Evolutionary conservation across 208 protist genomes (phyloP).

Genomic region (Trypanosoma cruzi): DNA sequence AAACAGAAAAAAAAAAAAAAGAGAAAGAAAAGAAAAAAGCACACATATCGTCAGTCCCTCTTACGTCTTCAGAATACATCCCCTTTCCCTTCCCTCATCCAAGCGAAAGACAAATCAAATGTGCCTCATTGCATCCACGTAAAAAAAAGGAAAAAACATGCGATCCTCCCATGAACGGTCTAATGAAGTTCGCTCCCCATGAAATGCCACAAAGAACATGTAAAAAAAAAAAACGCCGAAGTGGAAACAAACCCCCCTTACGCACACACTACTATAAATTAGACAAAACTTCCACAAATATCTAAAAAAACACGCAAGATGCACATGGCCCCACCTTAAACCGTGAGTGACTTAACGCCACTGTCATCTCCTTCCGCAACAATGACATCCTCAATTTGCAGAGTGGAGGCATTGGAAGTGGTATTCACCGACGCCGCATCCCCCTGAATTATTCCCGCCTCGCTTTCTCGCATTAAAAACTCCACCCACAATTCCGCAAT

Average conservation of each 20-base stretch:
- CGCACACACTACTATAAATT: too few relatives aligned
- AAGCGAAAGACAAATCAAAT: too few relatives aligned
- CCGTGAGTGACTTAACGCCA: neutral
- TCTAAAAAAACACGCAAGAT: neutral
- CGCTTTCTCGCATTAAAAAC: slow-evolving; percentile 81
- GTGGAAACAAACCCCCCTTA: too few relatives aligned
- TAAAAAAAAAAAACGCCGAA: too few relatives aligned
- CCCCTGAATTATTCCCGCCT: neutral
- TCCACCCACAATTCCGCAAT: slow-evolving; percentile 83
- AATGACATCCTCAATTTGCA: neutral
- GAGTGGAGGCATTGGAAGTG: neutral
- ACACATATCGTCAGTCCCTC: too few relatives aligned
- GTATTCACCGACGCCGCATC: neutral
- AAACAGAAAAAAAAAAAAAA: slow-evolving; percentile 10
- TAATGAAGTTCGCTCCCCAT: too few relatives aligned
- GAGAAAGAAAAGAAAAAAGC: slow-evolving; percentile 9
- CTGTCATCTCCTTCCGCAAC: neutral
- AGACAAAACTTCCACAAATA: neutral
- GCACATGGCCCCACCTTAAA: neutral
- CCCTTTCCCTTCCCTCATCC: too few relatives aligned
- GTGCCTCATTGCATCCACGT: too few relatives aligned
- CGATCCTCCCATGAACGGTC: too few relatives aligned
- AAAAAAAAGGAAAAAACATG: too few relatives aligned
- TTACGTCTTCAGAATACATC: too few relatives aligned
- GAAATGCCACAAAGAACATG: too few relatives aligned